Percentiles rank a stretch among this genome's conserved stretches.
Evolutionary conservation across 768 basidiomycete genomes (phyloP).

Genomic region (Psilocybe sp.): DNA sequence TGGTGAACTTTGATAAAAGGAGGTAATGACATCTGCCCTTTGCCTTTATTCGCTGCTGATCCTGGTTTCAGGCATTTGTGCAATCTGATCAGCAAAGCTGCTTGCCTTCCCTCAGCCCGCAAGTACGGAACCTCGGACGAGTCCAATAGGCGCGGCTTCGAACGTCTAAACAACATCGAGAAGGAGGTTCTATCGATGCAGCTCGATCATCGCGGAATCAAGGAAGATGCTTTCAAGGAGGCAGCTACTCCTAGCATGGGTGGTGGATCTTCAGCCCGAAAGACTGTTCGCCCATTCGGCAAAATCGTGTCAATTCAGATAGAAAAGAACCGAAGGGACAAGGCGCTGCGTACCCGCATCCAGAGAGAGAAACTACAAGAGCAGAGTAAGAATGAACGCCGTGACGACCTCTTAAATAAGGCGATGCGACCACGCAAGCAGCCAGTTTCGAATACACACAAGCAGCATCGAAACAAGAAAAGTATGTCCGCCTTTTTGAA

Average conservation of each 20-base stretch:
- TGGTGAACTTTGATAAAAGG: constrained; percentile 83
- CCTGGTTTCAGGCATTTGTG: constrained; percentile 53
- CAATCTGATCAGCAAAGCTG: constrained; percentile 57
- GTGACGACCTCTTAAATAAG: constrained; percentile 72
- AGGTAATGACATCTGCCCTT: constrained; percentile 40
- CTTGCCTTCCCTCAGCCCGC: constrained; percentile 39
- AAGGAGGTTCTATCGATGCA: constrained; percentile 58
- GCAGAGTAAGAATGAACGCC: constrained; percentile 67
- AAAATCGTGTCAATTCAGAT: constrained; percentile 60
- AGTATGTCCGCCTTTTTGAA: constrained; percentile 85
- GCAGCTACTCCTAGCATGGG: constrained; percentile 39
- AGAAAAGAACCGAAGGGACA: constrained; percentile 82
- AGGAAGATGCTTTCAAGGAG: constrained; percentile 74
- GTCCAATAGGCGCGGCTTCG: constrained; percentile 63
- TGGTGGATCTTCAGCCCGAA: constrained; percentile 48
- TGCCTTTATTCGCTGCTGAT: constrained; percentile 10
- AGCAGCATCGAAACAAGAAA: constrained; percentile 84
- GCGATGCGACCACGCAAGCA: constrained; percentile 63
- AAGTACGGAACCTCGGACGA: constrained; percentile 50
- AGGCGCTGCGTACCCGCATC: constrained; percentile 61
- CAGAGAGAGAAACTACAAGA: constrained; percentile 76
- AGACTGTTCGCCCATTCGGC: constrained; percentile 63
- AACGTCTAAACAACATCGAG: constrained; percentile 74
- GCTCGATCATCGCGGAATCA: constrained; percentile 71
- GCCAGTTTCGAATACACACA: constrained; percentile 45